Percentiles rank a stretch among this genome's conserved stretches.
These are phyloP conservation scores for Phallus indusiatus DNA, from an alignment of 768 basidiomycete genomes.

Conservation along the genomic window DNA sequence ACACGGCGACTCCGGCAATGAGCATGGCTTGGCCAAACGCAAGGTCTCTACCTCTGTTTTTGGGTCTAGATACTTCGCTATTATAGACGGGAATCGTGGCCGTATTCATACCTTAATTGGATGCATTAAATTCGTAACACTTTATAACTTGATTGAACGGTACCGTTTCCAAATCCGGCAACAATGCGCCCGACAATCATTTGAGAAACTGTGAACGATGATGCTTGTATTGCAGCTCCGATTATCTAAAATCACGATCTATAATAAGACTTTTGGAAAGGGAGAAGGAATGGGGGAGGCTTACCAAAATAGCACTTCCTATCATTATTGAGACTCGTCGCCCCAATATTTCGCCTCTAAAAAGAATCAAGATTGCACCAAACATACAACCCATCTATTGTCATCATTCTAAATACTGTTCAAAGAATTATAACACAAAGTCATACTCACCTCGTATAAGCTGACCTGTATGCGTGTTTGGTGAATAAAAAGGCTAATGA, in stretches of 20 bases:
- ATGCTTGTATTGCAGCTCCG: constrained; percentile 6
- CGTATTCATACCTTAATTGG: constrained; percentile 4
- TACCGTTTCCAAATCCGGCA: constrained; percentile 8
- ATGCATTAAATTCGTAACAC: neutral
- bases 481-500: neutral
- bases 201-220: constrained; percentile 1
- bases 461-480: neutral
- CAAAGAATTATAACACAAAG: too few relatives aligned
- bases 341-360: constrained; percentile 4
- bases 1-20: constrained; percentile 1
- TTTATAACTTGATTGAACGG: neutral
- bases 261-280: neutral
- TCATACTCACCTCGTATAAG: constrained; percentile 5
- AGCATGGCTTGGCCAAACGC: constrained; percentile 5
- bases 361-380: constrained; percentile 5
- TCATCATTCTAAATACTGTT: neutral
- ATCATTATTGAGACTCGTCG: constrained; percentile 3
- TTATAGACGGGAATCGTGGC: constrained; percentile 9
- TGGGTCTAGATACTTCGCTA: constrained; percentile 6
- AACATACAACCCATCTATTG: constrained; percentile 7
- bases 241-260: neutral
- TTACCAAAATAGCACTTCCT: constrained; percentile 6
- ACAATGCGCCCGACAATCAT: constrained; percentile 8
- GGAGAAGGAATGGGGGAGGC: neutral
- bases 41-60: constrained; percentile 5